Evolutionary conservation across 2,329 filamentous ascomycete genomes (phyloP), one percentile per base, ranked within the genome.

Genomic region (Fusarium lateritium): DNA sequence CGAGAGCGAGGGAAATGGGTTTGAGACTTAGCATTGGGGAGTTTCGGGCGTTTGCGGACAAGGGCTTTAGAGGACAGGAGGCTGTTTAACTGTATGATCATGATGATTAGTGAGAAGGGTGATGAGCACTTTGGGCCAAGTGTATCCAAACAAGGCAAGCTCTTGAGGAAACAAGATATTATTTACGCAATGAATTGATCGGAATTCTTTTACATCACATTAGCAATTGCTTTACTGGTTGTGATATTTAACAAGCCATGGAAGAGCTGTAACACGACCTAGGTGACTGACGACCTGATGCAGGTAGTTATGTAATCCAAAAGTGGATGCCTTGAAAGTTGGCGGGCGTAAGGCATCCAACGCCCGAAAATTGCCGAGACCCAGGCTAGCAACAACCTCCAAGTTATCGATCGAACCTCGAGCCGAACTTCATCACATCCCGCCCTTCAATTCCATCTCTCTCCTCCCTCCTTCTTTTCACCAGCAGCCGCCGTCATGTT

Each of bases 401-500:
- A 78, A 76, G 67, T 67, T 67, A 72, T 31, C 28, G 28, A 75
- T 65, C 67, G 61, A 62, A 31, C 28, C 28, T 31, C 28, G 28
- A 69, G 66, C 69, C 70, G 71, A 70, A 71, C 52, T 56, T 69
- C 60, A 72, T 70, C 62, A 61, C 59, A 58, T 31, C 54, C 49
- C 60, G 43, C 67, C 55, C 39, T 58, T 44, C 21, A 33, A 28
- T 33, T 52, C 70, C 68, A 61, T 55, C 69, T 61, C 54, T 31
- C 31, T 65, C 56, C 46, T 59, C 40, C 57, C 49, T 36, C 49
- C 40, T 47, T 34, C 51, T 61, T 53, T 45, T 55, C 47, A 50
- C 21, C 59, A 64, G 60, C 61, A 63, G 61, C 59, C 59, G 55
- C 74, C 76, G 73, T 72, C 79, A 89, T 89, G 87, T 81, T 89